Conservation (phyloP, 352 stramenopile species). For the Globisporangium echinulatum region DNA sequence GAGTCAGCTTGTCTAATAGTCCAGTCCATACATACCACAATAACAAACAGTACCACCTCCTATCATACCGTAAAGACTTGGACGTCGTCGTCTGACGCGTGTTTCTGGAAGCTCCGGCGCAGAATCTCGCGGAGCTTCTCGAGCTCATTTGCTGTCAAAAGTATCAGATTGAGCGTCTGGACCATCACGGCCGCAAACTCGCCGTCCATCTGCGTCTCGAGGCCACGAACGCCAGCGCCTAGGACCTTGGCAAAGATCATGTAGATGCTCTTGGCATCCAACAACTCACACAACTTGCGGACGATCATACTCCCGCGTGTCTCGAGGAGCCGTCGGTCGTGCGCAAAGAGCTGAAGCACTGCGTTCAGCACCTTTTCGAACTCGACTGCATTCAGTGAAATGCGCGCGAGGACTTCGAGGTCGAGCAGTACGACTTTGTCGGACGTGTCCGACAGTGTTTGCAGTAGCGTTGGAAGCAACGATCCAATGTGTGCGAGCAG, state of each 20-base stretch:
- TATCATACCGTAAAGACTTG: constrained; percentile 65
- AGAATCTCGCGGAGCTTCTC: constrained; percentile 77
- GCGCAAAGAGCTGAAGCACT: constrained; percentile 93
- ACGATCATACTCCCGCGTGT: constrained; percentile 97
- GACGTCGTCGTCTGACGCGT: constrained; percentile 66
- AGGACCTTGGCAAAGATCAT: constrained; percentile 96
- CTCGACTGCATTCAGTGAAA: constrained; percentile 89
- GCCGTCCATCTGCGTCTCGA: constrained; percentile 56
- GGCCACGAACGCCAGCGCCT: constrained; percentile 40
- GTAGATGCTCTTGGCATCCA: constrained; percentile 98
- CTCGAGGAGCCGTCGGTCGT: constrained; percentile 85
- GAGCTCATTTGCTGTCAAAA: constrained; percentile 98
- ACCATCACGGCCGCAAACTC: constrained; percentile 99
- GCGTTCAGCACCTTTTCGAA: constrained; percentile 93
- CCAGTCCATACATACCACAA: neutral
- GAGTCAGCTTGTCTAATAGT: neutral
- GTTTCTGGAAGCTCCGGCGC: constrained; percentile 67
- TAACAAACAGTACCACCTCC: neutral
- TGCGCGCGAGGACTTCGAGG: constrained; percentile 93
- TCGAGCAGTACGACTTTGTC: constrained; percentile 97
- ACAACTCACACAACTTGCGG: constrained; percentile 95
- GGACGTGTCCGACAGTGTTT: constrained; percentile 93
- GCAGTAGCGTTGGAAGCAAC: constrained; percentile 93
- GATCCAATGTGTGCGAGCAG: constrained; percentile 90
- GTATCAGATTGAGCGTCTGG: constrained; percentile 98